Conservation (phyloP, 1,284 basidiomycete genomes). For the Testicularia cyperi region DNA sequence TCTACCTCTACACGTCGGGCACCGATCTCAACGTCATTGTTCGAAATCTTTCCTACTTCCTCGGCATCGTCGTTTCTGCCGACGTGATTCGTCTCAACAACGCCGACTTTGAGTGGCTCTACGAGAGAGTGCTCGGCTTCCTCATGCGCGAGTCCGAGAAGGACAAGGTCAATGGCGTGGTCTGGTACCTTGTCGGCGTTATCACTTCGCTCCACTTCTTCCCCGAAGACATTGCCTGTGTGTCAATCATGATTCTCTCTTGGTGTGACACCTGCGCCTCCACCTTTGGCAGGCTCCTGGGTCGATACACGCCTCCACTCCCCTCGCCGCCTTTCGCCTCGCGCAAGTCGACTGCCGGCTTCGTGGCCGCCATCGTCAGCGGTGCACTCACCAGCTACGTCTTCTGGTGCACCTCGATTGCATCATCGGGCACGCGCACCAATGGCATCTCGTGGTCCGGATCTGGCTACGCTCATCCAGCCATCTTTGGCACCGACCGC, state of each 20-base stretch:
- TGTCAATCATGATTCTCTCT: conserved; percentile 67
- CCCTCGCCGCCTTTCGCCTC: conserved; percentile 75
- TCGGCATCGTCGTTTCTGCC: conserved; percentile 72
- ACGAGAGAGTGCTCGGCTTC: conserved; percentile 77
- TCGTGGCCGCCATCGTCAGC: conserved; percentile 77
- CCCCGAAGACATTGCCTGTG: conserved; percentile 57
- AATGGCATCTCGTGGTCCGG: conserved; percentile 51
- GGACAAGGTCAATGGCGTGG: conserved; percentile 69
- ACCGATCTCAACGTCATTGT: conserved; percentile 66
- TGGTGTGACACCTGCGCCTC: conserved; percentile 97
- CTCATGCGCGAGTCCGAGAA: conserved; percentile 93
- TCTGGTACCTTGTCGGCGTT: conserved; percentile 93
- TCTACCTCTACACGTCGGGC: conserved; percentile 69
- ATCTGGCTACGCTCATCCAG: conserved; percentile 25
- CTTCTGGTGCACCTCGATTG: conserved; percentile 70
- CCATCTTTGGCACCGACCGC: conserved; percentile 46
- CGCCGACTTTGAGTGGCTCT: conserved; percentile 71
- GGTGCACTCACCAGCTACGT: conserved; percentile 73
- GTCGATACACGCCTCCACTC: conserved; percentile 74
- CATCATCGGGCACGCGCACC: conserved; percentile 32
- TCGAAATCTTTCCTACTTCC: conserved; percentile 68
- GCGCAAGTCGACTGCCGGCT: conserved; percentile 85
- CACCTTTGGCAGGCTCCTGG: conserved; percentile 84
- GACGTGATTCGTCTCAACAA: conserved; percentile 78
- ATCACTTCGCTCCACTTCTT: conserved; percentile 73